These are phyloP conservation scores for Emiliania huxleyi DNA, from an alignment of 78 protist species.

Conservation along the genomic window DNA sequence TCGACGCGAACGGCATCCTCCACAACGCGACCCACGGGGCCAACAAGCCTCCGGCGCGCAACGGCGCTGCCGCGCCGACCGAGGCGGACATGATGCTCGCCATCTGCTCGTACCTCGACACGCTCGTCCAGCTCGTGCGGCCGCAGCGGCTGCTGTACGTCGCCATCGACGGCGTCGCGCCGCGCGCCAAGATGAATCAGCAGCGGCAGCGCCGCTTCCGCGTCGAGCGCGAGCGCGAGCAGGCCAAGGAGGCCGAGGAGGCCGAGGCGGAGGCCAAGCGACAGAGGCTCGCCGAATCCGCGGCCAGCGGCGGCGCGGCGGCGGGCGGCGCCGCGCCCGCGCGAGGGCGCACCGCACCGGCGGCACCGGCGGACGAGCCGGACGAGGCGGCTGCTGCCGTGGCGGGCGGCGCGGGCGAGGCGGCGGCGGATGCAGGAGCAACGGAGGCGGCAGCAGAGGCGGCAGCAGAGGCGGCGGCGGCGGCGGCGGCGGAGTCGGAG, in stretches of 20 bases:
- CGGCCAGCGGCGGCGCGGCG: not conserved
- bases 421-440: not conserved
- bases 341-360: no score
- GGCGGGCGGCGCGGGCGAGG: not conserved
- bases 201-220: slow-evolving; percentile 85
- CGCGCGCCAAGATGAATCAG: slow-evolving; percentile 97
- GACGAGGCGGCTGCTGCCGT: not conserved
- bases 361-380: not conserved
- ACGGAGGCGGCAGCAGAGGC: not conserved
- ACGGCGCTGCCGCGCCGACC: not conserved
- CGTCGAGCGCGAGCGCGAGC: slow-evolving; percentile 40
- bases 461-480: not conserved
- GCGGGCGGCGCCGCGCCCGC: not conserved
- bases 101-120: slow-evolving; percentile 84
- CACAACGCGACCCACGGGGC: slow-evolving; percentile 89
- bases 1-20: slow-evolving; percentile 97
- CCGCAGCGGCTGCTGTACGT: slow-evolving; percentile 84
- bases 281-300: not conserved
- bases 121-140: slow-evolving; percentile 65
- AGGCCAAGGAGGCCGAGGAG: not conserved
- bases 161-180: slow-evolving; percentile 96
- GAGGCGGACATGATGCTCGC: slow-evolving; percentile 72
- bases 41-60: not conserved
- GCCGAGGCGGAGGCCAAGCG: not conserved
- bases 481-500: not conserved